Evolutionary conservation across 2,329 filamentous ascomycete species (phyloP), one percentile per base, ranked within the genome.

Genomic region (Fusarium veterinarium): DNA sequence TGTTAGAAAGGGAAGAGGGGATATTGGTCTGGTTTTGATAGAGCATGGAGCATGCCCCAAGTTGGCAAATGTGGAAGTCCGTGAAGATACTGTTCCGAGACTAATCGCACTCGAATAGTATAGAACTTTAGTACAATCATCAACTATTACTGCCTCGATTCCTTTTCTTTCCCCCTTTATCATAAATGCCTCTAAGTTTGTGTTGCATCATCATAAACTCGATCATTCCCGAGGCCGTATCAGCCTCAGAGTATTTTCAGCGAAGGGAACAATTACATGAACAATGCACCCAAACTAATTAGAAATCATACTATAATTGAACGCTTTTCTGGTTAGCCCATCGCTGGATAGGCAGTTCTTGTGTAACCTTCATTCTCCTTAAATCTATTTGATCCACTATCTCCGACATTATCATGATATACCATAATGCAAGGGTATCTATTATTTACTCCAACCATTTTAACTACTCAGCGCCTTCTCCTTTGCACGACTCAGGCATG

Each of bases 401-500:
- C 23, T 37, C 23, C 5, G 40, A 20, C 20, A 35, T 25, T 51
- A 25, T 40, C 28, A 40, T 53, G 6, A 14, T 17, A 35, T 46
- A 23, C 38, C 25, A n/a, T 52, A 66, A 61, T 41, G 35, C 35
- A 46, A 57, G 71, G 71, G 71, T 73, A 73, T 73, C 60, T 69
- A 59, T 72, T 51, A 13, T 68, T 57, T 49, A 35, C 49, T 58
- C 42, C 35, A 20, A 46, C 49, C 37, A 40, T 56, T 35, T 33
- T 25, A 33, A 53, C 23, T 25, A 23, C 17, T 46, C 49, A 45
- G 33, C 44, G 38, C 40, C 12, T 17, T 58, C 37, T 41, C 51
- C 6, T 48, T 35, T 59, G 45, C 53, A n/a, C 33, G 53, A 61
- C 70, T 79, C 81, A 89, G 12, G 84, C 82, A 75, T 89, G 86